Percentiles rank a stretch among this genome's conserved stretches.
phyloP scores from a whole-genome alignment of 768 basidiomycete genomes.

The Podaxis sp. region DNA sequence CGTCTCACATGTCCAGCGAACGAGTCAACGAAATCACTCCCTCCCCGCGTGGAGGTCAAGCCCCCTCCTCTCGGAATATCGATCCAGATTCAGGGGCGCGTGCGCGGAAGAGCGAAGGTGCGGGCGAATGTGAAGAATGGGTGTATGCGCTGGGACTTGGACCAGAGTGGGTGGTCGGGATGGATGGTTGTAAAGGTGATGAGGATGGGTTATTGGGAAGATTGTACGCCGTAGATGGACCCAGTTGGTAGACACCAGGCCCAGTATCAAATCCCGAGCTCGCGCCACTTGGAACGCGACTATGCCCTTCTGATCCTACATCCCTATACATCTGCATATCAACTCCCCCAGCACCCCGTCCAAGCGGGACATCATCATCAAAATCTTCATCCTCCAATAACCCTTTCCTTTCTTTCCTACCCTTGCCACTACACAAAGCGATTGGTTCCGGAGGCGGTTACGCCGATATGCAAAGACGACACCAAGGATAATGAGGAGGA shows the following conservation, averaged over 20 bases:
- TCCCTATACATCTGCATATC: slow-evolving; percentile 4
- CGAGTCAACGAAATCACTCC: slow-evolving; percentile 38
- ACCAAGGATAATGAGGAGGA: slow-evolving; percentile 15
- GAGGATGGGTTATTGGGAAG: neutral
- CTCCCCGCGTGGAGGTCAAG: slow-evolving; percentile 42
- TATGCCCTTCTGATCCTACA: neutral
- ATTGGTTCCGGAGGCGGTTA: slow-evolving; percentile 3
- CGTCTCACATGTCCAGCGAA: slow-evolving; percentile 40
- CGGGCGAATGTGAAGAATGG: slow-evolving; percentile 24
- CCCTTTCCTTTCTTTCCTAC: slow-evolving; percentile 14
- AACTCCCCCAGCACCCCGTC: neutral
- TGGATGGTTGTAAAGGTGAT: neutral
- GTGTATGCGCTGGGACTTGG: neutral
- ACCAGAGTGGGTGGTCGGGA: neutral
- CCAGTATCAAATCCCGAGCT: neutral
- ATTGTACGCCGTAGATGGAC: neutral
- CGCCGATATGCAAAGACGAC: slow-evolving; percentile 14
- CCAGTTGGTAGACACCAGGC: neutral
- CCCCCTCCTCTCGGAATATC: slow-evolving; percentile 44
- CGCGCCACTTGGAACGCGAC: neutral
- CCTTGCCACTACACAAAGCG: neutral
- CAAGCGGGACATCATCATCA: slow-evolving; percentile 10
- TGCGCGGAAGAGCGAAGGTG: slow-evolving; percentile 37
- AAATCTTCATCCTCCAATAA: slow-evolving; percentile 20
- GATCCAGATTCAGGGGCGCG: slow-evolving; percentile 44